Conservation (phyloP, 352 stramenopile genomes). For the Pythium dissotocum region DNA sequence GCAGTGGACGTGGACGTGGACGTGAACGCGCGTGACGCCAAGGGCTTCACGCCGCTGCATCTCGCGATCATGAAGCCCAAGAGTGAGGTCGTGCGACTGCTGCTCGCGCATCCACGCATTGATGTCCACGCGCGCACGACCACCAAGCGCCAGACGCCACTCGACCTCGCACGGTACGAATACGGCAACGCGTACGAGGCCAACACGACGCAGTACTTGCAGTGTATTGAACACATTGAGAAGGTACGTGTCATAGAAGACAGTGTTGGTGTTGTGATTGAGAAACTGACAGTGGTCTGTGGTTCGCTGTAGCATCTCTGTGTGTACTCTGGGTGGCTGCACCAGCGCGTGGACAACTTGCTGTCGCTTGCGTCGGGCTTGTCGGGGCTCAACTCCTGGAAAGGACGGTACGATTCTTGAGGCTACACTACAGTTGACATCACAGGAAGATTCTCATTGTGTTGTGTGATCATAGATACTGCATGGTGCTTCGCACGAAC, state of each 20-base stretch:
- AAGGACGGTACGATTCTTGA: conserved; percentile 50
- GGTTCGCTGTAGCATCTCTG: conserved; percentile 58
- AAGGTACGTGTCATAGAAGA: conserved; percentile 40
- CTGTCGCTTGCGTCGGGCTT: conserved; percentile 74
- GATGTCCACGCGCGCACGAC: conserved; percentile 58
- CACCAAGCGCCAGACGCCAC: conserved; percentile 56
- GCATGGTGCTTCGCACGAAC: conserved; percentile 64
- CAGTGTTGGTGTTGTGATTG: neutral
- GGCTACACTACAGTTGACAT: neutral
- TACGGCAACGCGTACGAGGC: conserved; percentile 43
- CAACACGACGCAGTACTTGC: conserved; percentile 42
- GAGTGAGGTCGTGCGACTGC: conserved; percentile 63
- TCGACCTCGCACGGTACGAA: conserved; percentile 68
- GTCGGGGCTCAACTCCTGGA: conserved; percentile 81
- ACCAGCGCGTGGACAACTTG: conserved; percentile 81
- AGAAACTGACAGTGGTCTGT: neutral
- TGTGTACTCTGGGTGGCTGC: conserved; percentile 80
- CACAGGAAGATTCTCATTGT: neutral
- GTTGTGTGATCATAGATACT: conserved; percentile 52
- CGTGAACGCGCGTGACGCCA: conserved; percentile 53
- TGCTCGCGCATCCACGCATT: conserved; percentile 53
- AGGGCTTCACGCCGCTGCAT: conserved; percentile 70
- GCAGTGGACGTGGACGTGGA: conserved; percentile 33
- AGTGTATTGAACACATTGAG: conserved; percentile 80
- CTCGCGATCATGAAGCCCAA: conserved; percentile 60